Percentiles rank a stretch among this genome's conserved stretches.
These are phyloP conservation scores for Cenococcum geophilum DNA, from an alignment of 495 filamentous ascomycete genomes.

Conservation along the genomic window DNA sequence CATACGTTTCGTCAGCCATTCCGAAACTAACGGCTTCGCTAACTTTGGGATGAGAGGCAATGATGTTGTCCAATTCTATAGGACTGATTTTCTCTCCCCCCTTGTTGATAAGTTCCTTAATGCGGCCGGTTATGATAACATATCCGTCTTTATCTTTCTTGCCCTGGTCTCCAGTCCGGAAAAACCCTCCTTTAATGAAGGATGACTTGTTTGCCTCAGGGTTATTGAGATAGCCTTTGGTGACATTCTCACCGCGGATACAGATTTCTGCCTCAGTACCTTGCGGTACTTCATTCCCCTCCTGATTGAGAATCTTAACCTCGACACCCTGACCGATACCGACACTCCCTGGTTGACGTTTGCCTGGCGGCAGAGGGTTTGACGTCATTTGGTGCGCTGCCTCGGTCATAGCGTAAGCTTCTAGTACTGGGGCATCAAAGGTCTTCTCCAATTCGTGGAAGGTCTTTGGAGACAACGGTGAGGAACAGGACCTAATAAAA, in stretches of 20 bases:
- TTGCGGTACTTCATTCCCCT: constrained; percentile 54
- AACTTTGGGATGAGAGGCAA: constrained; percentile 61
- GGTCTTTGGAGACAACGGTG: constrained; percentile 67
- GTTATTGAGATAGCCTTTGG: constrained; percentile 78
- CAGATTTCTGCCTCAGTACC: constrained; percentile 72
- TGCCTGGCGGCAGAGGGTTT: constrained; percentile 68
- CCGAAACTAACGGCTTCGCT: constrained; percentile 77
- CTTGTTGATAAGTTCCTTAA: constrained; percentile 44
- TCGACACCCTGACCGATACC: constrained; percentile 77
- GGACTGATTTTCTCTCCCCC: constrained; percentile 49
- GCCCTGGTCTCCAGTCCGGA: constrained; percentile 81
- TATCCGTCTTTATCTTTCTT: constrained; percentile 54
- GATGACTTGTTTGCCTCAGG: constrained; percentile 60
- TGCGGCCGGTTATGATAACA: constrained; percentile 40
- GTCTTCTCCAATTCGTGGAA: constrained; percentile 67
- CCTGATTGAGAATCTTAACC: constrained; percentile 63
- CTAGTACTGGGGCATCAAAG: constrained; percentile 71
- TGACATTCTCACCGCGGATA: constrained; percentile 73
- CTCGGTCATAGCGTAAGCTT: constrained; percentile 91
- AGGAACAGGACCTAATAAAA: constrained; percentile 83
- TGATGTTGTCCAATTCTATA: constrained; percentile 75
- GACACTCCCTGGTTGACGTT: constrained; percentile 70
- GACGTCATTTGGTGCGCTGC: constrained; percentile 85
- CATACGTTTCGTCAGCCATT: constrained; percentile 67
- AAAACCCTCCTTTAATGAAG: constrained; percentile 65